Conservation (phyloP, 345 rosid genomes). For the Hirschfeldia incana region DNA sequence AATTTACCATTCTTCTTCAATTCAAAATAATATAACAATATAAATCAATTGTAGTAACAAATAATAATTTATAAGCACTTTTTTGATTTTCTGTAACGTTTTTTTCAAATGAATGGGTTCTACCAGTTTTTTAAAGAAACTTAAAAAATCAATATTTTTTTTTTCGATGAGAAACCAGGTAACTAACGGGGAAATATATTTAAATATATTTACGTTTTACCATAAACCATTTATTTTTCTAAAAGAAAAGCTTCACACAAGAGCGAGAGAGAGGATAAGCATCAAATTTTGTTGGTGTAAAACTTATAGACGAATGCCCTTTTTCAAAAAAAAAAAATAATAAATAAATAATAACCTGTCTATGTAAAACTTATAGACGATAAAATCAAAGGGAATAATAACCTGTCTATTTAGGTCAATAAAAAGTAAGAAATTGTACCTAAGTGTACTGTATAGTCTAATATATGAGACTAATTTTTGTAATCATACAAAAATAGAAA, state of each 20-base stretch:
- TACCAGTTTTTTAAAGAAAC: neutral
- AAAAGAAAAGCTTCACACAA: neutral
- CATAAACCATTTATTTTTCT: neutral
- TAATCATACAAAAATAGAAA: slow-evolving; percentile 14
- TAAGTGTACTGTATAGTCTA: neutral
- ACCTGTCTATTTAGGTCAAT: neutral
- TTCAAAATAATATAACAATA: neutral
- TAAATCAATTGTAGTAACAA: neutral
- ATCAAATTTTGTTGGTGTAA: slow-evolving; percentile 16
- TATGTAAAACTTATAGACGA: neutral
- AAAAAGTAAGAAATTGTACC: neutral
- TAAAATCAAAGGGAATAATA: slow-evolving; percentile 1
- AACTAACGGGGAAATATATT: neutral
- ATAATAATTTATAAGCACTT: neutral
- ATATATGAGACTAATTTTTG: slow-evolving; percentile 2
- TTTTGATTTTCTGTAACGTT: slow-evolving; percentile 5
- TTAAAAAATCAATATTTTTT: neutral
- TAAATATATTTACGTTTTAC: slow-evolving; percentile 3
- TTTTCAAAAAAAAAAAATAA: too few species aligned
- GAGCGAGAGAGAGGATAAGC: slow-evolving; percentile 12
- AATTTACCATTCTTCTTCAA: neutral
- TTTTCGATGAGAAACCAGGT: neutral
- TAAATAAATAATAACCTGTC: neutral
- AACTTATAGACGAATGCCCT: neutral
- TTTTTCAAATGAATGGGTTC: neutral